Conservation (phyloP, 208 protist genomes). For the Leishmania aethiopica region DNA sequence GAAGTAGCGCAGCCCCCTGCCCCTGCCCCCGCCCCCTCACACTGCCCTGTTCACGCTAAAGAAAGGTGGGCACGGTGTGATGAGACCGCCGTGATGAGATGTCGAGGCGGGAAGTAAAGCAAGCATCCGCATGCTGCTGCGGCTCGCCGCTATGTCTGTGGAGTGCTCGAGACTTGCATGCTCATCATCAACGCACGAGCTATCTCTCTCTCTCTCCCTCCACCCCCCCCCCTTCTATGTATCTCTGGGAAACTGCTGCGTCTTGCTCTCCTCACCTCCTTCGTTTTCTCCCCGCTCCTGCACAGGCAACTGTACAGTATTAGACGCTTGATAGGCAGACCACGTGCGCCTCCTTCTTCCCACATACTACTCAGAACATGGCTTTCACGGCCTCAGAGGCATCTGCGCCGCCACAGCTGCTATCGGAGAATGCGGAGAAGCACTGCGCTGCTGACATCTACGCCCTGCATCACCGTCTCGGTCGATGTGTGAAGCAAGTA, state of each 20-base stretch:
- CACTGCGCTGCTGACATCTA: slow-evolving; percentile 20
- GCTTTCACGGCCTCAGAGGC: not conserved
- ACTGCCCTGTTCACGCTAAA: not conserved
- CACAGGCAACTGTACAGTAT: not conserved
- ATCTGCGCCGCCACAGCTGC: not conserved
- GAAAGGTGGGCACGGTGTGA: not conserved
- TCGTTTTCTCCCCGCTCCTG: not conserved
- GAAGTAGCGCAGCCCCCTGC: not conserved
- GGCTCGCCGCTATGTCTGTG: not conserved
- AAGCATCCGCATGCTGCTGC: not conserved
- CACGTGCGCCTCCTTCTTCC: not conserved
- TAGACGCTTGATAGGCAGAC: not conserved
- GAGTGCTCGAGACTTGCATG: not conserved
- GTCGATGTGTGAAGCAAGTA: slow-evolving; percentile 2
- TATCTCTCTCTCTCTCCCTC: too few relatives aligned
- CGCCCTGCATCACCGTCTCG: slow-evolving; percentile 17
- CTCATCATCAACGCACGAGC: not conserved
- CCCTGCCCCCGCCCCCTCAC: not conserved
- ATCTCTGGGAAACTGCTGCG: not conserved
- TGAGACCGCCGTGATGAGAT: not conserved
- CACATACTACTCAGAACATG: not conserved
- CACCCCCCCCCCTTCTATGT: not conserved
- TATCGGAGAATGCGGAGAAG: slow-evolving; percentile 5
- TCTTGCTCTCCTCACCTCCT: not conserved
- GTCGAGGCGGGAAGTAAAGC: not conserved